Evolutionary conservation across 805 yeast species (phyloP).

Genomic region (Isabelozyma heimii): DNA sequence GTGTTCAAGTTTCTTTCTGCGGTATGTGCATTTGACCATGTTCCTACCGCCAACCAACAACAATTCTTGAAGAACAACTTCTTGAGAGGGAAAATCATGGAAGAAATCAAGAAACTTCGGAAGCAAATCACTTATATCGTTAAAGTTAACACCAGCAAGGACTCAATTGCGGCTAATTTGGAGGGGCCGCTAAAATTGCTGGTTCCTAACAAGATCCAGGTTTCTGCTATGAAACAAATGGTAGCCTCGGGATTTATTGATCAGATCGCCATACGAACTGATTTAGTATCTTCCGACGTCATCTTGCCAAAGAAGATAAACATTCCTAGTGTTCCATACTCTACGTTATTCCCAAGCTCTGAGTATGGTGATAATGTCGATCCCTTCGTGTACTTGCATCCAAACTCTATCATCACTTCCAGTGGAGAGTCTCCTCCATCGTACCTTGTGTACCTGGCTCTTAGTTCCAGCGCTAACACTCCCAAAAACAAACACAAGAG

Average conservation of each 20-base stretch:
- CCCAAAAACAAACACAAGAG: conserved; percentile 38
- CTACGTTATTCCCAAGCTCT: conserved; percentile 49
- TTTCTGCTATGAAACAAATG: conserved; percentile 84
- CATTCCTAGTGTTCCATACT: conserved; percentile 62
- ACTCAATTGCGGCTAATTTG: conserved; percentile 50
- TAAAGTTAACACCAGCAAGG: conserved; percentile 58
- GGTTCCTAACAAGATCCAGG: conserved; percentile 67
- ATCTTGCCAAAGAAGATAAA: conserved; percentile 55
- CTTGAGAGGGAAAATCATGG: conserved; percentile 76
- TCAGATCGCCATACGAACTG: conserved; percentile 84
- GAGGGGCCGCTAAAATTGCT: conserved; percentile 47
- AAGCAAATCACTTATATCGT: conserved; percentile 78
- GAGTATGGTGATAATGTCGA: conserved; percentile 40
- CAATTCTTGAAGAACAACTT: conserved; percentile 60
- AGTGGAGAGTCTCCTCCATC: conserved; percentile 75
- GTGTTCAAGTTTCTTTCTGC: conserved; percentile 73
- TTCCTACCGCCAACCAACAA: conserved; percentile 43
- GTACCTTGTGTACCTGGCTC: conserved; percentile 68
- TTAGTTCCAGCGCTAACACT: conserved; percentile 54
- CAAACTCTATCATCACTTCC: conserved; percentile 61
- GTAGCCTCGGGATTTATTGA: conserved; percentile 90
- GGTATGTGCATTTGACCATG: conserved; percentile 83
- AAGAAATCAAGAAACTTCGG: conserved; percentile 78
- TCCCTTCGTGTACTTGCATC: conserved; percentile 74
- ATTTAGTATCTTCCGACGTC: conserved; percentile 62